These are phyloP conservation scores for Leccinum barrowsii DNA, from an alignment of 768 basidiomycete species.

Conservation along the genomic window DNA sequence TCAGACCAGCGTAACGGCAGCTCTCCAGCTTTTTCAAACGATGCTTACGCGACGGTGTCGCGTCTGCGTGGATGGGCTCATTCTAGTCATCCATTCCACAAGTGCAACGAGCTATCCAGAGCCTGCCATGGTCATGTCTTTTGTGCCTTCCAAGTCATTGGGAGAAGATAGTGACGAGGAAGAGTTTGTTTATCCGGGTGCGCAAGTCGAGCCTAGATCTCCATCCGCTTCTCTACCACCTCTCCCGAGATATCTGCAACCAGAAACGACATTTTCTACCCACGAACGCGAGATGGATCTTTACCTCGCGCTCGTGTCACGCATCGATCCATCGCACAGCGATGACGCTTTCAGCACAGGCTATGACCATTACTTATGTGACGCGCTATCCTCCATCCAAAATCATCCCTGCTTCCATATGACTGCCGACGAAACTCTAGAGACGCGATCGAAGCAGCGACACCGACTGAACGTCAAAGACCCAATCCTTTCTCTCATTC, in stretches of 20 bases:
- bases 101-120: slow-evolving; percentile 73
- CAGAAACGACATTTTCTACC: slow-evolving; percentile 71
- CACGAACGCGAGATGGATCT: slow-evolving; percentile 83
- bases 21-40: slow-evolving; percentile 77
- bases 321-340: slow-evolving; percentile 66
- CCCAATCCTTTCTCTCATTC: slow-evolving; percentile 63
- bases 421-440: slow-evolving; percentile 40
- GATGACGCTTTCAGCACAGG: slow-evolving; percentile 79
- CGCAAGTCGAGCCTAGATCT: slow-evolving; percentile 18
- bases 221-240: slow-evolving; percentile 13
- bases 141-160: slow-evolving; percentile 18
- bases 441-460: slow-evolving; percentile 43
- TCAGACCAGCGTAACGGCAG: slow-evolving; percentile 65
- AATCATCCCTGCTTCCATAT: slow-evolving; percentile 56
- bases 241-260: slow-evolving; percentile 49
- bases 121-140: slow-evolving; percentile 40
- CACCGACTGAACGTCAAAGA: slow-evolving; percentile 81
- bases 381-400: slow-evolving; percentile 68
- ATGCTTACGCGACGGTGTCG: slow-evolving; percentile 69
- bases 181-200: slow-evolving; percentile 41
- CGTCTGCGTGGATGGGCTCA: slow-evolving; percentile 59
- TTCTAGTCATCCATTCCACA: slow-evolving; percentile 67
- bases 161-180: slow-evolving; percentile 52
- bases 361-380: slow-evolving; percentile 78
- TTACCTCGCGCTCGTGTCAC: slow-evolving; percentile 75